Conservation (phyloP, 192 early-diverging fungal genomes). For the Allomyces macrogynus region DNA sequence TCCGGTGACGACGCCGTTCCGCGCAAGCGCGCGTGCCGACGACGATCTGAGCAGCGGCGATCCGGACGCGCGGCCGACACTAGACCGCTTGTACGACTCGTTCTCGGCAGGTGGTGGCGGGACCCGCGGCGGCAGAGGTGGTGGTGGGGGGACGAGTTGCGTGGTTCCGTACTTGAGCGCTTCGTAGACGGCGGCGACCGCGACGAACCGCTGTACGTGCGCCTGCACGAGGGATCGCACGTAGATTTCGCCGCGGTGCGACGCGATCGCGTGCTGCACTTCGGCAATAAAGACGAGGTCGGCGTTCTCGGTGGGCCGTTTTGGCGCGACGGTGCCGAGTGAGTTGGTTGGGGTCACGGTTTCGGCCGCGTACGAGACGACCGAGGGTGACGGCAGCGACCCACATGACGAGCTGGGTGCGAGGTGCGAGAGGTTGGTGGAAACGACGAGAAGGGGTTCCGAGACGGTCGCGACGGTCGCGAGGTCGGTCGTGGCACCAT, state of each 20-base stretch:
- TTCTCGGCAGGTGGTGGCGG: slow-evolving; percentile 12
- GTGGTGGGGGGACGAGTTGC: slow-evolving; percentile 24
- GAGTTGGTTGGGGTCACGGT: background rate
- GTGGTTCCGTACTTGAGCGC: slow-evolving; percentile 39
- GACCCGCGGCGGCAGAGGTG: slow-evolving; percentile 15
- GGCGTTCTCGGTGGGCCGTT: too few relatives aligned
- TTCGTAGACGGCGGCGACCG: slow-evolving; percentile 58
- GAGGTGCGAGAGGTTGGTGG: slow-evolving; percentile 2
- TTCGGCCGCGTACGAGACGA: background rate
- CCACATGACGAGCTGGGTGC: background rate
- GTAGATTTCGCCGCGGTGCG: slow-evolving; percentile 66
- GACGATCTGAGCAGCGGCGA: too few relatives aligned
- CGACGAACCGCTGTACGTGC: slow-evolving; percentile 65
- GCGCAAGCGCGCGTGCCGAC: too few relatives aligned
- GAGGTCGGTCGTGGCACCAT: too few relatives aligned
- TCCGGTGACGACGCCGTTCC: too few relatives aligned
- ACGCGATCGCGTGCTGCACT: slow-evolving; percentile 58
- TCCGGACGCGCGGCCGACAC: too few relatives aligned
- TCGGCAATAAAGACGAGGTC: slow-evolving; percentile 4
- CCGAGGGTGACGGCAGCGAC: slow-evolving; percentile 1
- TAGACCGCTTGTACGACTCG: too few relatives aligned
- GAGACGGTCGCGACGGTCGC: too few relatives aligned
- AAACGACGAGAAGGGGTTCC: background rate
- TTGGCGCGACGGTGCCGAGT: too few relatives aligned
- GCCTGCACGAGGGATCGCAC: slow-evolving; percentile 75